Evolutionary conservation across 208 protist genomes (phyloP).

Genomic region (Trypanosoma cruzi): DNA sequence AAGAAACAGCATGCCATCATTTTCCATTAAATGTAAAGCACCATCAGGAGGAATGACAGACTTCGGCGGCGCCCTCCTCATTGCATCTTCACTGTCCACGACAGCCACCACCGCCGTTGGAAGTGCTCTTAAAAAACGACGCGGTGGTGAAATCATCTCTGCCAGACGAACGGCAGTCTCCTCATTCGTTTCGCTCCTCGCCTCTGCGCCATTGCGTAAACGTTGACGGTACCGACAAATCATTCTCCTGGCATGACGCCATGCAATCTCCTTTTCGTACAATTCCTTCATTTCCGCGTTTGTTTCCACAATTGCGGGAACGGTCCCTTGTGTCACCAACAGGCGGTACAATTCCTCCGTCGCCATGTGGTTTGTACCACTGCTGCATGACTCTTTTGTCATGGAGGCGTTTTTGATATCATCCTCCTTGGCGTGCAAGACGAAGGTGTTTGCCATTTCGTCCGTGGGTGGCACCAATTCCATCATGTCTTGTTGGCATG

Average conservation of each 20-base stretch:
- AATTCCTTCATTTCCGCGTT: slow-evolving; percentile 57
- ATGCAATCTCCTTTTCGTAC: slow-evolving; percentile 44
- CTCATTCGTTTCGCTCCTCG: background rate
- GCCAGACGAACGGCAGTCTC: background rate
- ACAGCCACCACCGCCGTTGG: slow-evolving; percentile 4
- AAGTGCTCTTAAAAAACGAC: slow-evolving; percentile 17
- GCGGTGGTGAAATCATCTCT: background rate
- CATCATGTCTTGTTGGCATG: slow-evolving; percentile 3
- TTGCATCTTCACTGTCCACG: background rate
- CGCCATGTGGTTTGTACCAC: slow-evolving; percentile 33
- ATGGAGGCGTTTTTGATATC: background rate
- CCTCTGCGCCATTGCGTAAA: background rate
- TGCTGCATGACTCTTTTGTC: slow-evolving; percentile 7
- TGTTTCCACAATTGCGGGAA: slow-evolving; percentile 47
- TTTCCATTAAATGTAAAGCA: slow-evolving; percentile 62
- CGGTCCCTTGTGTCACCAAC: slow-evolving; percentile 20
- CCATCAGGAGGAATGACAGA: slow-evolving; percentile 28
- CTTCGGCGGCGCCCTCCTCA: background rate
- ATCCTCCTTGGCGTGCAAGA: background rate
- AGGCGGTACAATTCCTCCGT: slow-evolving; percentile 26
- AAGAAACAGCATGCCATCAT: slow-evolving; percentile 62
- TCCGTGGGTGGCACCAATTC: background rate
- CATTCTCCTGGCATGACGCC: slow-evolving; percentile 28
- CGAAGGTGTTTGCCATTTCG: background rate
- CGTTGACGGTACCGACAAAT: background rate